Base-by-base conservation (phyloP, 805 yeast species). In the Pichia heedii region DNA sequence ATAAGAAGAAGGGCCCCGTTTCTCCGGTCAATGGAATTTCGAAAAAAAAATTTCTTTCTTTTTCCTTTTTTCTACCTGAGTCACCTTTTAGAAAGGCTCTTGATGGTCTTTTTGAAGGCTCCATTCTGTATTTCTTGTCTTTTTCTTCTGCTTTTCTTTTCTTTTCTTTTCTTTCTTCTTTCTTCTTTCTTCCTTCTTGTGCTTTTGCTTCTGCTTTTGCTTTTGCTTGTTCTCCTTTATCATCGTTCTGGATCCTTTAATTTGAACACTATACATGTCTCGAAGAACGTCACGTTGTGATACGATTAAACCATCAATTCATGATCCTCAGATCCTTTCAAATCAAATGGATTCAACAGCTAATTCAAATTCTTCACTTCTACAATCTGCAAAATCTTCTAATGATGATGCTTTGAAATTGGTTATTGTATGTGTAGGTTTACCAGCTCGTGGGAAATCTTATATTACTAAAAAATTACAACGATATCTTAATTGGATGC, bases 381-480 rank as follows among this genome's bases (percentile, higher is more conserved):
- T 42, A n/a, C 39, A 33, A 19, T 21, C 33, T 2, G 34, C 39
- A 29, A 12, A 29, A 10, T 29, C 32, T 29, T 29, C 32, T 10
- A 29, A 29, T n/a, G 47, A 44, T 30, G 47, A 44, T 26, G 47
- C 52, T 8, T 42, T 63, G 39, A 80, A 79, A 58, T 70, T 80
- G 57, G 80, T 82, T 19, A 73, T 83, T 43, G 78, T 83, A 11
- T 70, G 84, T 63, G 84, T 83, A 11, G 90, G 90, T 0, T 64
- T 83, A 29, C 90, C 90, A 1, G 90, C 90, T 1, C 65, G 83
- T 40, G 90, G 90, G 8, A 83, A 83, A 57, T 78, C 85, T 2
- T 79, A 84, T 48, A 74, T 82, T 41, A 79, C 88, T 27, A 76
- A 76, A 48, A 80, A 80, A 53, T 60, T 79, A 32, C 72, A 79